Conservation (phyloP, 1,284 basidiomycete genomes). For the Sanghuangporus baumii region DNA sequence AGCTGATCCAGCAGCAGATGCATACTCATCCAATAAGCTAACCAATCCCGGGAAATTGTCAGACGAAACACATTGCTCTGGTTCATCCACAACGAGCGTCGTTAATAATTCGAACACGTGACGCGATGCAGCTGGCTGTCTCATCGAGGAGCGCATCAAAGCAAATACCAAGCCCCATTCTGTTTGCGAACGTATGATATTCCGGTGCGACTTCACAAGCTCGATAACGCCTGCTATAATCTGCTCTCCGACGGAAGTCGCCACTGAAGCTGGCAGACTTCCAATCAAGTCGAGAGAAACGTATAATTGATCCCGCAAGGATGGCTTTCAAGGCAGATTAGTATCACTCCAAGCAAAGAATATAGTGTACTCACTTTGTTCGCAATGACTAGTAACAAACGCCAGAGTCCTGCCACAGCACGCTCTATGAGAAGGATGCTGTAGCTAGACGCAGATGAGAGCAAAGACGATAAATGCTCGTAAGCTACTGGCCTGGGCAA, state of each 20-base stretch:
- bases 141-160: conserved; percentile 80
- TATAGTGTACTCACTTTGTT: conserved; percentile 51
- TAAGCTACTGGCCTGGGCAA: conserved; percentile 79
- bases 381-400: conserved; percentile 75
- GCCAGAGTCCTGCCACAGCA: conserved; percentile 87
- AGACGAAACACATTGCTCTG: conserved; percentile 52
- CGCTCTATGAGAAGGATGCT: conserved; percentile 91
- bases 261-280: conserved; percentile 68
- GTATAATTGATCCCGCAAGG: conserved; percentile 87
- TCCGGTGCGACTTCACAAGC: conserved; percentile 70
- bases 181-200: conserved; percentile 82
- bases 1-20: conserved; percentile 60
- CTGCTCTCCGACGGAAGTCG: conserved; percentile 88
- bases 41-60: conserved; percentile 85
- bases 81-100: conserved; percentile 53
- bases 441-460: conserved; percentile 75
- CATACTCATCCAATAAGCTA: conserved; percentile 84
- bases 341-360: not conserved
- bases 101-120: conserved; percentile 76
- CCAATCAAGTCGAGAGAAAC: conserved; percentile 88
- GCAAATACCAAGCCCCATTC: conserved; percentile 95
- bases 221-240: conserved; percentile 79
- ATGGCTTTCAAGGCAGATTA: conserved; percentile 40
- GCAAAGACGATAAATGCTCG: conserved; percentile 81
- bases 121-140: conserved; percentile 85